A percentile compares a stretch with the other conserved stretches of the same genome.
Conservation (phyloP, 345 rosid species). For the Sonneratia caseolaris region DNA sequence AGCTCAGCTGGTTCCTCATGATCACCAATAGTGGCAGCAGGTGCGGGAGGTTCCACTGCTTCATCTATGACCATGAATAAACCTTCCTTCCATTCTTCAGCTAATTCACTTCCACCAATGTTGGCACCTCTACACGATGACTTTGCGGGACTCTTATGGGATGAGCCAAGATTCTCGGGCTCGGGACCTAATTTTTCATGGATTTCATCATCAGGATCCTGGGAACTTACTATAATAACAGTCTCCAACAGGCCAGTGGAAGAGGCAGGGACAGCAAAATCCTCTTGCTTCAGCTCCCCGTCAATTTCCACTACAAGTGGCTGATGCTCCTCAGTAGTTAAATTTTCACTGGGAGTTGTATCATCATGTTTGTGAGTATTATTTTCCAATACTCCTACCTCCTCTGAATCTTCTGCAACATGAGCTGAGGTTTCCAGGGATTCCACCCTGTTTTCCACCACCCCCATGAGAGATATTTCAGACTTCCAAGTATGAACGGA, state of each 20-base stretch:
- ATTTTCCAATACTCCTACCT: constrained; percentile 43
- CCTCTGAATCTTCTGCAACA: constrained; percentile 47
- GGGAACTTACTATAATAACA: constrained; percentile 12
- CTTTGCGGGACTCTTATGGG: not conserved
- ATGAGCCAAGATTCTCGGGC: not conserved
- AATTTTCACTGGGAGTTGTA: not conserved
- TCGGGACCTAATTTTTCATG: not conserved
- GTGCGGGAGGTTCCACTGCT: not conserved
- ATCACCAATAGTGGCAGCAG: not conserved
- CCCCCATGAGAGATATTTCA: constrained; percentile 31
- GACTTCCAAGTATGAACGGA: constrained; percentile 50
- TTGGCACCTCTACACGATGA: not conserved
- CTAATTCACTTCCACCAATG: not conserved
- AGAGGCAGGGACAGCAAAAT: constrained; percentile 13
- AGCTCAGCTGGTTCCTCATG: not conserved
- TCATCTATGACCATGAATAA: not conserved
- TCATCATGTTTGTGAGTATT: constrained; percentile 14
- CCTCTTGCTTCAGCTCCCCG: not conserved
- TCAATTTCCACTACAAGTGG: constrained; percentile 20
- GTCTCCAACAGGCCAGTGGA: constrained; percentile 22
- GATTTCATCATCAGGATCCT: constrained; percentile 6
- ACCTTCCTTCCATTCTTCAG: not conserved
- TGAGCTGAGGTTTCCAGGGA: constrained; percentile 31
- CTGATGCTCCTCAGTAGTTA: constrained; percentile 13
- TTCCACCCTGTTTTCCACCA: constrained; percentile 16